These are phyloP conservation scores for Beauveria asiatica DNA, from an alignment of 2,329 filamentous ascomycete genomes.

Conservation along the genomic window DNA sequence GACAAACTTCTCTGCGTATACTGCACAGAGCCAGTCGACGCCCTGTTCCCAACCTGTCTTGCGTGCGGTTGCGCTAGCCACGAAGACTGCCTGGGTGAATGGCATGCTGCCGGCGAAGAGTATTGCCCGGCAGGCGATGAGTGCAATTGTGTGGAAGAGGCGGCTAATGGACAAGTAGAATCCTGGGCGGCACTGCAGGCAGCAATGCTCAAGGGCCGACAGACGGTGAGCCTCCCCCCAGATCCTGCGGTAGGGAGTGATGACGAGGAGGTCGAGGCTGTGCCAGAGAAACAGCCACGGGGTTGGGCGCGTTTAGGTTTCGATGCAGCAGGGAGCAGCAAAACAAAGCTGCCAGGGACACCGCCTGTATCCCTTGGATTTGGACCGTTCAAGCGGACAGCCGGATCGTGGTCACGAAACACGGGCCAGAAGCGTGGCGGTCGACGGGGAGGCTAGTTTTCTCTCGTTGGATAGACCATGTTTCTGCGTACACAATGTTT, in stretches of 20 bases:
- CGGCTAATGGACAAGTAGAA: constrained; percentile 48
- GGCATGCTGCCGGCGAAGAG: constrained; percentile 48
- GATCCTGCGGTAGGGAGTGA: not conserved
- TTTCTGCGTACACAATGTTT: not conserved
- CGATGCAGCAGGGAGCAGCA: not conserved
- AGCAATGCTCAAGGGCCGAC: constrained; percentile 26
- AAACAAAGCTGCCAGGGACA: not conserved
- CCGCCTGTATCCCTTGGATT: constrained; percentile 9
- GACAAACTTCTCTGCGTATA: constrained; percentile 53
- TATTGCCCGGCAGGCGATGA: constrained; percentile 57
- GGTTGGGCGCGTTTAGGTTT: constrained; percentile 1
- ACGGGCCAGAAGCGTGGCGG: constrained; percentile 8
- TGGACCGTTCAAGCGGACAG: constrained; percentile 10
- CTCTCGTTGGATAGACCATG: not conserved
- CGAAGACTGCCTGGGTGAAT: constrained; percentile 49
- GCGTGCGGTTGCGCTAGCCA: constrained; percentile 56
- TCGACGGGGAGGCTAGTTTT: constrained; percentile 12
- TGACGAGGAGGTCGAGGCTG: not conserved
- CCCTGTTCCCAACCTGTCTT: constrained; percentile 52
- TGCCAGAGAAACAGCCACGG: constrained; percentile 1
- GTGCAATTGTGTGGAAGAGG: constrained; percentile 52
- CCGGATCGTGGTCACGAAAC: constrained; percentile 8
- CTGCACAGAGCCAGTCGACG: constrained; percentile 52
- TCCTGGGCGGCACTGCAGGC: constrained; percentile 45
- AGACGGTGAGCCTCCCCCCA: constrained; percentile 1